phyloP scores from a whole-genome alignment of 169 alveolate species.

The Plasmodium adleri region DNA sequence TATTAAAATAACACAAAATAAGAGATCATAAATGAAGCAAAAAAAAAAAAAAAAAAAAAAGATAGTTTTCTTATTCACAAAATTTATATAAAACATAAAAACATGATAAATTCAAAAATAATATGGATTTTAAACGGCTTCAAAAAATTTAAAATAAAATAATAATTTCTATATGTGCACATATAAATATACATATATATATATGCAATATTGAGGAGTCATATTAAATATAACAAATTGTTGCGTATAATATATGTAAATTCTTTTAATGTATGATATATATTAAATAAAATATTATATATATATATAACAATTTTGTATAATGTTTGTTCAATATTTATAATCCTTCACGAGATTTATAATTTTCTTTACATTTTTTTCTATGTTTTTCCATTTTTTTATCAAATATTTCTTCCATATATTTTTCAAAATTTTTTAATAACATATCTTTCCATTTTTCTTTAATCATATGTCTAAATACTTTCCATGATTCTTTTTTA shows the following conservation, averaged over 20 bases:
- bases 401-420: slow-evolving; percentile 6
- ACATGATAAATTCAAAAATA: too few species aligned
- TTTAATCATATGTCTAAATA: not conserved
- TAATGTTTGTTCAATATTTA: not conserved
- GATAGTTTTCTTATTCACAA: too few species aligned
- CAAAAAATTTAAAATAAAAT: too few species aligned
- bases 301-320: not conserved
- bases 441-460: slow-evolving; percentile 7
- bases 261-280: not conserved
- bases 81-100: too few species aligned
- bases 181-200: too few species aligned
- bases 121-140: too few species aligned
- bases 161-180: too few species aligned
- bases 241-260: not conserved
- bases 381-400: slow-evolving; percentile 19
- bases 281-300: not conserved
- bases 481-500: slow-evolving; percentile 27
- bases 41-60: too few species aligned
- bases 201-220: too few species aligned
- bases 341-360: not conserved
- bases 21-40: too few species aligned
- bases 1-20: too few species aligned
- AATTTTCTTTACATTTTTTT: not conserved
- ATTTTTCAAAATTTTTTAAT: slow-evolving; percentile 8
- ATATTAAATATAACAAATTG: too few species aligned